Percentiles rank a stretch among this genome's conserved stretches.
phyloP scores from a whole-genome alignment of 176 grass and related monocot genomes.

The Thalia dealbata region DNA sequence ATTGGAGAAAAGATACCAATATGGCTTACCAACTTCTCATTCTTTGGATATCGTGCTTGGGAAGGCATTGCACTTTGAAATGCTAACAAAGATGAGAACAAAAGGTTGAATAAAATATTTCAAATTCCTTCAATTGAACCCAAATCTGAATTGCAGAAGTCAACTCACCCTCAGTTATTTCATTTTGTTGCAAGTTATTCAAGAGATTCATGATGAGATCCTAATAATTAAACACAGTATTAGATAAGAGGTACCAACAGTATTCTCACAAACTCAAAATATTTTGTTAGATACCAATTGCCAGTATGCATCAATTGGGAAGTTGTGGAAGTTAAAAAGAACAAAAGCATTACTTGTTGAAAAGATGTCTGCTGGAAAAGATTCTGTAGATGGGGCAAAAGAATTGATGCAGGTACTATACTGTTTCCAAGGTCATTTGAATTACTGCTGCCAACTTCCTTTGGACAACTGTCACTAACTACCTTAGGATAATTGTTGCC shows the following conservation, averaged over 20 bases:
- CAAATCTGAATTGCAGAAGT: not conserved
- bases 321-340: not conserved
- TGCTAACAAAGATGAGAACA: not conserved
- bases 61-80: not conserved
- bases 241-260: not conserved
- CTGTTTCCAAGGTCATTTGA: conserved; percentile 63
- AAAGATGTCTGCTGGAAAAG: conserved; percentile 89
- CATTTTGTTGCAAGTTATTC: conserved; percentile 80
- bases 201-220: conserved; percentile 78
- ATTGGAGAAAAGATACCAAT: not conserved
- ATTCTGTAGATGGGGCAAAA: conserved; percentile 92
- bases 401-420: conserved; percentile 57
- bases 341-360: conserved; percentile 60
- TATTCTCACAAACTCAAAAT: conserved; percentile 10
- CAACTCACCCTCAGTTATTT: conserved; percentile 57
- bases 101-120: not conserved
- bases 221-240: conserved; percentile 29
- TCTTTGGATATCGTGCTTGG: not conserved
- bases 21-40: conserved; percentile 15
- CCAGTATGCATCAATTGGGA: not conserved
- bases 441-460: conserved; percentile 3
- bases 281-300: conserved; percentile 9
- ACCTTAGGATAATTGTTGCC: conserved; percentile 60
- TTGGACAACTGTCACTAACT: conserved; percentile 44
- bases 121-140: conserved; percentile 10